Conservation (phyloP, 164 flowering plant species). For the Sextonia rubra region DNA sequence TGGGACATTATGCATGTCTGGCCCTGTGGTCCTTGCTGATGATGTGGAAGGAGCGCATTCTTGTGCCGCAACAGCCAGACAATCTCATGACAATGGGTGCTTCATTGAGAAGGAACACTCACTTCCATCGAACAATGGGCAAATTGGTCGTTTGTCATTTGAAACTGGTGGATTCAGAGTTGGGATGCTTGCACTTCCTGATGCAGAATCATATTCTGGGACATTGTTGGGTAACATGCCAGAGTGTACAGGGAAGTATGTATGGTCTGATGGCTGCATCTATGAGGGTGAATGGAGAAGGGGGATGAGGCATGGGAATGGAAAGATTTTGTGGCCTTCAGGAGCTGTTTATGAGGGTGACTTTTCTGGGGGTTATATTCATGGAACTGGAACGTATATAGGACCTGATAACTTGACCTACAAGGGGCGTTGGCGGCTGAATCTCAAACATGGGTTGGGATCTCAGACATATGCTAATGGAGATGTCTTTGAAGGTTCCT, state of each 20-base stretch:
- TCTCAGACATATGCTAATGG: slow-evolving; percentile 72
- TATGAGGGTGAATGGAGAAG: slow-evolving; percentile 93
- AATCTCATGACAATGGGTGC: slow-evolving; percentile 43
- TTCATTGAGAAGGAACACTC: slow-evolving; percentile 24
- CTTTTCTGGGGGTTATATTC: slow-evolving; percentile 86
- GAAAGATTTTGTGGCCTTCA: slow-evolving; percentile 69
- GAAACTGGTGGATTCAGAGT: slow-evolving; percentile 55
- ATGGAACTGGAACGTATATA: slow-evolving; percentile 71
- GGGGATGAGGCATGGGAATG: slow-evolving; percentile 85
- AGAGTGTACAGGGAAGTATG: slow-evolving; percentile 80
- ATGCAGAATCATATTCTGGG: slow-evolving; percentile 81
- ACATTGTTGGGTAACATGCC: slow-evolving; percentile 65
- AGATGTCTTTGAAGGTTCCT: slow-evolving; percentile 88
- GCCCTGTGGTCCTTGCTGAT: slow-evolving; percentile 52
- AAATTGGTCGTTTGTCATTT: slow-evolving; percentile 29
- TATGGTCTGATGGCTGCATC: slow-evolving; percentile 77
- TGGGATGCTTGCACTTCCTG: slow-evolving; percentile 57
- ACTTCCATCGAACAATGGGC: slow-evolving; percentile 42
- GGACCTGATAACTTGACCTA: slow-evolving; percentile 48
- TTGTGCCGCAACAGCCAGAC: slow-evolving; percentile 48
- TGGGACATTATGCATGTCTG: slow-evolving; percentile 90
- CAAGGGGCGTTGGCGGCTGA: slow-evolving; percentile 84
- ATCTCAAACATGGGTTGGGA: slow-evolving; percentile 90
- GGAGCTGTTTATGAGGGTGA: slow-evolving; percentile 91
- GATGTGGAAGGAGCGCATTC: slow-evolving; percentile 37